Conservation (phyloP, 2,329 filamentous ascomycete species). For the Hypoxylon sp. region DNA sequence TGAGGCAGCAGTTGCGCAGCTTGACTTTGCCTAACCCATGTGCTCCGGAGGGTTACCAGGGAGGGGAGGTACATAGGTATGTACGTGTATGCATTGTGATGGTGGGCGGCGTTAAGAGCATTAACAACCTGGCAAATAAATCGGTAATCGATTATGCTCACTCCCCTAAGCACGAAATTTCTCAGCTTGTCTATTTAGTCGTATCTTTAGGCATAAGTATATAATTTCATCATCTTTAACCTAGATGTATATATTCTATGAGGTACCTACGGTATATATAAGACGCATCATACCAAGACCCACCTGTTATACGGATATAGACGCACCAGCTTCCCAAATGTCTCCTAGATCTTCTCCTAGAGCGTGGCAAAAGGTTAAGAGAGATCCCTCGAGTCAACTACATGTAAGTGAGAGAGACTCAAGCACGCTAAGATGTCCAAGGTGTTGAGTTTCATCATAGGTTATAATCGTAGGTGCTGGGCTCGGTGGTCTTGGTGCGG, state of each 20-base stretch:
- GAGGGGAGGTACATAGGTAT: neutral
- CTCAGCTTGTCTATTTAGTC: neutral
- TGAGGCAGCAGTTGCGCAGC: neutral
- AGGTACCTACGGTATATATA: no score
- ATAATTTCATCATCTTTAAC: neutral
- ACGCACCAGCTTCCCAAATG: constrained; percentile 30
- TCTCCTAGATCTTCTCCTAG: constrained; percentile 26
- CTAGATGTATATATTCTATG: neutral
- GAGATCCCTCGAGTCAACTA: constrained; percentile 42
- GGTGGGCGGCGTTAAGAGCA: neutral
- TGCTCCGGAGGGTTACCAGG: neutral
- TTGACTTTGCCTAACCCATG: constrained; percentile 8
- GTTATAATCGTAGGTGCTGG: constrained; percentile 70
- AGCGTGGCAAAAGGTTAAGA: constrained; percentile 37
- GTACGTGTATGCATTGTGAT: neutral
- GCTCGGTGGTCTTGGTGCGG: constrained; percentile 67
- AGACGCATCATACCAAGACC: neutral
- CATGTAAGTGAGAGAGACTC: constrained; percentile 41
- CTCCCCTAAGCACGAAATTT: neutral
- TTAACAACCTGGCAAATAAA: neutral
- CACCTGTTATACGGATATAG: neutral
- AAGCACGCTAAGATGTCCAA: constrained; percentile 14
- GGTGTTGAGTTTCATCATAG: constrained; percentile 46
- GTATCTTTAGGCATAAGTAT: neutral
- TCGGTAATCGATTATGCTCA: neutral